These are phyloP conservation scores for Elsinoe perseae DNA, from an alignment of 2,329 filamentous ascomycete species.

Conservation along the genomic window DNA sequence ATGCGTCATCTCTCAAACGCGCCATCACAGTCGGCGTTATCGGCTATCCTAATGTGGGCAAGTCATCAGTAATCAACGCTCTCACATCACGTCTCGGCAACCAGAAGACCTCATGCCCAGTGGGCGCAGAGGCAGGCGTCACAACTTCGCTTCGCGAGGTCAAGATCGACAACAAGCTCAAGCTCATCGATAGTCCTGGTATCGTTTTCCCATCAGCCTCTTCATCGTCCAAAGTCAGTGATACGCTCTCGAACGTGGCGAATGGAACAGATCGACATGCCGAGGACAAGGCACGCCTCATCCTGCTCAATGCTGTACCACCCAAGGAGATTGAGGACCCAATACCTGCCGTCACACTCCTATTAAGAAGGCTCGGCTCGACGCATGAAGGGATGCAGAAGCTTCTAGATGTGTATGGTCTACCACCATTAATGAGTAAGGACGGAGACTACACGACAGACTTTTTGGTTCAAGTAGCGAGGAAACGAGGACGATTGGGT, in stretches of 20 bases:
- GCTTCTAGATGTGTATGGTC: slow-evolving; percentile 73
- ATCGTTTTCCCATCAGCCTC: slow-evolving; percentile 73
- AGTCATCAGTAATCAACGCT: slow-evolving; percentile 93
- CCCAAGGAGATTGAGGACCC: slow-evolving; percentile 93
- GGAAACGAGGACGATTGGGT: slow-evolving; percentile 82
- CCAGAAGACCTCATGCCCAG: slow-evolving; percentile 66
- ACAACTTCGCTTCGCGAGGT: slow-evolving; percentile 82
- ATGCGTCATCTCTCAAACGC: slow-evolving; percentile 75
- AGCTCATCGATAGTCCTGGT: slow-evolving; percentile 85
- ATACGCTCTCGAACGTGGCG: slow-evolving; percentile 33
- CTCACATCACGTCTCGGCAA: slow-evolving; percentile 69
- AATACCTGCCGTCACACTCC: slow-evolving; percentile 72
- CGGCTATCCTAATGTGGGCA: slow-evolving; percentile 92
- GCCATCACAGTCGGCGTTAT: slow-evolving; percentile 88
- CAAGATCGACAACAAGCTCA: slow-evolving; percentile 91
- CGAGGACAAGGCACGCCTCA: slow-evolving; percentile 69
- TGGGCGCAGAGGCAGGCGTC: slow-evolving; percentile 84
- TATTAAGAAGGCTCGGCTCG: slow-evolving; percentile 71
- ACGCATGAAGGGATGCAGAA: slow-evolving; percentile 68
- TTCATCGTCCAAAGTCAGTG: slow-evolving; percentile 5
- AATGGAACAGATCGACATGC: slow-evolving; percentile 28
- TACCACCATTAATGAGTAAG: slow-evolving; percentile 64
- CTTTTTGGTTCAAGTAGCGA: slow-evolving; percentile 88
- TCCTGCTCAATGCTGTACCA: slow-evolving; percentile 84
- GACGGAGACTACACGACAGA: slow-evolving; percentile 75